phyloP scores from a whole-genome alignment of 345 rosid genomes.

The Streptanthus diversifolius region DNA sequence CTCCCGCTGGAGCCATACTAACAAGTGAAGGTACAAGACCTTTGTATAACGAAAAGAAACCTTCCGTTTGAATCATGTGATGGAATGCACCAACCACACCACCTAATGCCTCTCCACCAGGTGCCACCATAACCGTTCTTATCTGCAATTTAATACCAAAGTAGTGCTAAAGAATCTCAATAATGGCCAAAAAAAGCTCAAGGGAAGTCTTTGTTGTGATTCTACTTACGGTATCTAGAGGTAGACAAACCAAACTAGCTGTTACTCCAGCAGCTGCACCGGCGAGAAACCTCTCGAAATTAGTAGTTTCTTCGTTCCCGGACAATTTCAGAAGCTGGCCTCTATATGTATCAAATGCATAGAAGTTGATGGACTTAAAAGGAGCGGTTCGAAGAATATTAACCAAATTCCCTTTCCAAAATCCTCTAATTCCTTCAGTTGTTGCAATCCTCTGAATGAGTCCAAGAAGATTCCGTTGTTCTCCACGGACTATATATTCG shows the following conservation, averaged over 20 bases:
- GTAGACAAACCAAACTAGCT: constrained; percentile 64
- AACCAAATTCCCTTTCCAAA: constrained; percentile 75
- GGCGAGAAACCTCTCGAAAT: constrained; percentile 67
- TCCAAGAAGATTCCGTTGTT: constrained; percentile 48
- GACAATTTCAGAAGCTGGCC: constrained; percentile 55
- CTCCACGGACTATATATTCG: constrained; percentile 73
- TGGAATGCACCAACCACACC: constrained; percentile 64
- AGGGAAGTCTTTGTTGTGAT: not conserved
- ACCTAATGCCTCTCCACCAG: constrained; percentile 73
- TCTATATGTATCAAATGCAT: constrained; percentile 69
- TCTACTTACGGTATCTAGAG: constrained; percentile 62
- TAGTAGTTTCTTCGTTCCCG: constrained; percentile 58
- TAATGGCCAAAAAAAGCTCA: not conserved
- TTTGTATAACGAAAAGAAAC: constrained; percentile 67
- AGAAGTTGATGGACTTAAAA: constrained; percentile 70
- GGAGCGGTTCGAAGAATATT: constrained; percentile 78
- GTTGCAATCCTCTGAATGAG: constrained; percentile 51
- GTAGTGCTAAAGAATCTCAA: not conserved
- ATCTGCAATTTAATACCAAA: constrained; percentile 39
- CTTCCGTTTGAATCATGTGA: constrained; percentile 62
- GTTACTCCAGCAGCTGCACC: constrained; percentile 83
- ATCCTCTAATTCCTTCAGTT: constrained; percentile 62
- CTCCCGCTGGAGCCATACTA: constrained; percentile 79
- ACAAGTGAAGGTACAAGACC: constrained; percentile 66
- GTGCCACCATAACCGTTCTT: constrained; percentile 68